Conservation (phyloP, 129 eudicot species). For the Tanacetum coccineum region DNA sequence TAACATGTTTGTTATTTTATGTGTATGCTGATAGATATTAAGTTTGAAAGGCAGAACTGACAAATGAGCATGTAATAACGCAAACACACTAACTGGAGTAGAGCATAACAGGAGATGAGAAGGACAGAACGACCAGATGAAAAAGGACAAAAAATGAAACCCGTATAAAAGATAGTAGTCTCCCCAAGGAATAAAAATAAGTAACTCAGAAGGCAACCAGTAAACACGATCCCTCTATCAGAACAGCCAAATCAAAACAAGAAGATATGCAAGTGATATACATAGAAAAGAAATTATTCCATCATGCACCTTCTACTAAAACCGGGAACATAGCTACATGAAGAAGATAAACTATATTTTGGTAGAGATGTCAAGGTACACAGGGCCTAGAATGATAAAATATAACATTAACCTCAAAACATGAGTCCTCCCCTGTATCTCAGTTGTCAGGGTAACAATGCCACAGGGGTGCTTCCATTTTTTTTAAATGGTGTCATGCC, state of each 20-base stretch:
- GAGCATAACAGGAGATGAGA: background rate
- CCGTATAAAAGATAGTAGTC: no score
- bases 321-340: background rate
- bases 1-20: background rate
- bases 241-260: background rate
- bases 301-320: background rate
- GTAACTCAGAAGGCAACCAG: background rate
- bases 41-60: slow-evolving; percentile 3
- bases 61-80: background rate
- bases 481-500: background rate
- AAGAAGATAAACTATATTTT: background rate
- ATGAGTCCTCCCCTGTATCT: background rate
- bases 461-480: background rate
- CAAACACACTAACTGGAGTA: background rate
- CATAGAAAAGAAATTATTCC: background rate
- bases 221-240: background rate
- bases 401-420: background rate
- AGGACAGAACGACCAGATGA: background rate
- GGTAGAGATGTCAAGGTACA: no score
- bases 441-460: background rate
- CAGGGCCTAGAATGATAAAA: no score
- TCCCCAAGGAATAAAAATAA: background rate
- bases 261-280: background rate
- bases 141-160: background rate
- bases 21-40: background rate